Evolutionary conservation across 495 filamentous ascomycete genomes (phyloP).

Genomic region (Hypomontagnella monticulosa): DNA sequence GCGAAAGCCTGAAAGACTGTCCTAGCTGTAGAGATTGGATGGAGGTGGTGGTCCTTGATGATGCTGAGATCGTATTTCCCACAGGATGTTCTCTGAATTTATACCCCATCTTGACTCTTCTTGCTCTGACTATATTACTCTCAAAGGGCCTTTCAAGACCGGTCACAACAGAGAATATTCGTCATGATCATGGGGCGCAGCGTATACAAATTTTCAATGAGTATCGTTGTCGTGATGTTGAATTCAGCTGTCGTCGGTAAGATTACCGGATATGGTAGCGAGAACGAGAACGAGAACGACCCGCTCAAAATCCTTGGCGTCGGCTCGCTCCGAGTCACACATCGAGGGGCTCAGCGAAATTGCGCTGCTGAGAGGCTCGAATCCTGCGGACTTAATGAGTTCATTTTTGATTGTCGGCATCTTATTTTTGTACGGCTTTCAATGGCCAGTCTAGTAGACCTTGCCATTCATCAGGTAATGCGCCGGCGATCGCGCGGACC

Average conservation of each 20-base stretch:
- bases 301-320: too few relatives aligned
- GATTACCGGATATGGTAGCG: slow-evolving; percentile 1
- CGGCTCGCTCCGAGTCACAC: too few relatives aligned
- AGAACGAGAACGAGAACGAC: slow-evolving; percentile 7
- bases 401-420: neutral
- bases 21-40: neutral
- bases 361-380: neutral
- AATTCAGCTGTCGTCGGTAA: neutral
- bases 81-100: neutral
- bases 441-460: slow-evolving; percentile 53
- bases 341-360: too few relatives aligned
- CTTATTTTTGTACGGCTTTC: slow-evolving; percentile 22
- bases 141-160: neutral
- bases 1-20: neutral
- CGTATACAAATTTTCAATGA: neutral
- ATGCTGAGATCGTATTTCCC: neutral
- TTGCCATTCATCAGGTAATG: slow-evolving; percentile 51
- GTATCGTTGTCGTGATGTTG: neutral
- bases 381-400: neutral
- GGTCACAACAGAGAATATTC: neutral
- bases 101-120: slow-evolving; percentile 15
- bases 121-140: neutral
- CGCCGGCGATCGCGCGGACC: slow-evolving; percentile 49
- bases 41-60: neutral
- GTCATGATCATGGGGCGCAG: slow-evolving; percentile 1